These are phyloP conservation scores for Hyaloscypha finlandica DNA, from an alignment of 495 filamentous ascomycete species.

Conservation along the genomic window DNA sequence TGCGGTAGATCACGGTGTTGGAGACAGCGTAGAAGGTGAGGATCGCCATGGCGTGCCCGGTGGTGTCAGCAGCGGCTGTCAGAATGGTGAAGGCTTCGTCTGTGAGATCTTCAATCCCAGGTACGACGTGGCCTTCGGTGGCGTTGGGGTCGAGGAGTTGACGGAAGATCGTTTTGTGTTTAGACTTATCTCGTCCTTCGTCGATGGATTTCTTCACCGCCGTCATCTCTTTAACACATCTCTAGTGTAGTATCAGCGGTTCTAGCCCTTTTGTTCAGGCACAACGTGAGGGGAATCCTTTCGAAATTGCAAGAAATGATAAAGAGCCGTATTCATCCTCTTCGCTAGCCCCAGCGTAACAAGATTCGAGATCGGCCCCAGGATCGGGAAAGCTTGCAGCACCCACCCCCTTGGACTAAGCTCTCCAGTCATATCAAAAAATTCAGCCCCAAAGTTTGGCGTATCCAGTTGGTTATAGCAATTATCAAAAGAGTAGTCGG, in stretches of 20 bases:
- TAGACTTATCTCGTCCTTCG: not conserved
- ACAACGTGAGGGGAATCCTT: not conserved
- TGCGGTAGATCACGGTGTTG: slow-evolving; percentile 33
- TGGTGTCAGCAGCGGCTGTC: slow-evolving; percentile 41
- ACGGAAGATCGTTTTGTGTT: slow-evolving; percentile 32
- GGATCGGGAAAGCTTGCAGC: not conserved
- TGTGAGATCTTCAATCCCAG: slow-evolving; percentile 27
- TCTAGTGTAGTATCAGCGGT: not conserved
- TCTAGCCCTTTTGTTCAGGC: not conserved
- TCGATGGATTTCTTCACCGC: not conserved
- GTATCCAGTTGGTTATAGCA: not conserved
- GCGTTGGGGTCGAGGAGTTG: slow-evolving; percentile 30
- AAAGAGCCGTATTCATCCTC: not conserved
- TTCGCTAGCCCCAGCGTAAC: not conserved
- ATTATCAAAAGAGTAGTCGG: not conserved
- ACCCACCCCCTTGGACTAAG: not conserved
- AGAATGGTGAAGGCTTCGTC: slow-evolving; percentile 40
- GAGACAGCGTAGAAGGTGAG: slow-evolving; percentile 39
- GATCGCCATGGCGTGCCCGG: slow-evolving; percentile 39
- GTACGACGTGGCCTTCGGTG: slow-evolving; percentile 17
- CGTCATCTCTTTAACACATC: not conserved
- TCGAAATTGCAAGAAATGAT: not conserved
- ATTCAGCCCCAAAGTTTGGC: not conserved
- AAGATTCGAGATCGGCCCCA: not conserved
- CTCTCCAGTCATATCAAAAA: not conserved